Base-by-base conservation (phyloP, 2,329 filamentous ascomycete species). In the Trichoderma koningii region DNA sequence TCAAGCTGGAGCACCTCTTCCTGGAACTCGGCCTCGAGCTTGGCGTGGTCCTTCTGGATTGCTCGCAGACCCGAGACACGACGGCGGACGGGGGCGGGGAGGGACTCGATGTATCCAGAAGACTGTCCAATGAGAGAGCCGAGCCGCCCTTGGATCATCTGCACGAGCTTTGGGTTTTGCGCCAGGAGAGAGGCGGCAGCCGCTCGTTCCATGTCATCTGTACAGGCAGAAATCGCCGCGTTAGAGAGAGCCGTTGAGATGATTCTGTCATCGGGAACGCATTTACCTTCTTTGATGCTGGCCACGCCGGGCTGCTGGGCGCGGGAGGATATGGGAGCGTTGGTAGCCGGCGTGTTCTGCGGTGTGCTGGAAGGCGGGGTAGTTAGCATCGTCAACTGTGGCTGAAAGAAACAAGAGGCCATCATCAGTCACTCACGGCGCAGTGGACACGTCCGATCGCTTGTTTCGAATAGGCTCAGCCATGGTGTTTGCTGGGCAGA, bases 31-130 rank as follows among this genome's bases (percentile, higher is more conserved):
- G 93, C 92, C 84, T 99, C 96, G 73, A 99, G 89, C 83, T 98
- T 97, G 68, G 94, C 92, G 82, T 99, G 95, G 74, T 98, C 93
- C 81, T 97, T 97, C 82, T 99, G 95, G 72, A 99, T 93, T 71
- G 94, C 96, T 83, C 98, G 97, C 68, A 99, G 85, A 71, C 95
- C 96, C 68, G 93, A 89, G 70, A 99, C 94, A 76, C 95, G 93
- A 77, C 91, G 92, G 78, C 93, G 93, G 73, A 99, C 93, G 67
- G 90, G 87, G 65, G 88, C 83, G 66, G 95, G 95, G 19, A 99
- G 89, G 26, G 92, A 96, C 85, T 99, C 95, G 78, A 99, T 92
- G 81, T 99, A 99, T 73, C 95, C 95, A 64, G 95, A 99, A 60
- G 96, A 97, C 71, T 91, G 89, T 74, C 95, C 95, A 74, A 99